A percentile compares a stretch with the other conserved stretches of the same genome.
Conservation (phyloP, 1,284 basidiomycete genomes). For the Melampsora americana region DNA sequence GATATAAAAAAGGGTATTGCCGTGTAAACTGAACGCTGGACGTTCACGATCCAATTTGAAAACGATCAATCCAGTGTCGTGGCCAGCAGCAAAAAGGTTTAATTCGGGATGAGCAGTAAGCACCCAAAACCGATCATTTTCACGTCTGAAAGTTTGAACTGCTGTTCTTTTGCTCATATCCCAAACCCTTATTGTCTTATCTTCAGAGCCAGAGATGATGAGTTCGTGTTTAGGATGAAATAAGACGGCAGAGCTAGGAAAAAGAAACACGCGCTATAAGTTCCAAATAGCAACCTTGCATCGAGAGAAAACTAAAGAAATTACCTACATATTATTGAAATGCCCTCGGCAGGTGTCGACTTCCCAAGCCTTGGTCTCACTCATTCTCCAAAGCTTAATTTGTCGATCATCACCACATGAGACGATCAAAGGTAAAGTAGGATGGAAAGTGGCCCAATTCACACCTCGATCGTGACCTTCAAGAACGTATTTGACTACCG, state of each 20-base stretch:
- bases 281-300: background rate
- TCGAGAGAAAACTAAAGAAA: background rate
- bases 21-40: slow-evolving; percentile 88
- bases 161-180: slow-evolving; percentile 93
- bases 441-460: slow-evolving; percentile 82
- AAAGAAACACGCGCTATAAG: background rate
- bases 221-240: slow-evolving; percentile 99
- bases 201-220: slow-evolving; percentile 71
- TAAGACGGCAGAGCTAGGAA: slow-evolving; percentile 76
- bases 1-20: slow-evolving; percentile 90
- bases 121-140: slow-evolving; percentile 98
- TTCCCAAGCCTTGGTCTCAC: slow-evolving; percentile 98
- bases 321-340: slow-evolving; percentile 72
- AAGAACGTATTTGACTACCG: slow-evolving; percentile 90
- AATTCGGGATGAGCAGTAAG: slow-evolving; percentile 93
- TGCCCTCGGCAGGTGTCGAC: slow-evolving; percentile 99
- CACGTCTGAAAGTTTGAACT: slow-evolving; percentile 95
- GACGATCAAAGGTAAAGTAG: slow-evolving; percentile 82
- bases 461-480: slow-evolving; percentile 97
- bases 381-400: slow-evolving; percentile 99
- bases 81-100: slow-evolving; percentile 94
- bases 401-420: slow-evolving; percentile 96
- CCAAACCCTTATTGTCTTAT: slow-evolving; percentile 76
- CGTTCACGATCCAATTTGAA: slow-evolving; percentile 99
- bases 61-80: slow-evolving; percentile 96